Conservation (phyloP, 768 basidiomycete species). For the Asterophora lycoperdoides region DNA sequence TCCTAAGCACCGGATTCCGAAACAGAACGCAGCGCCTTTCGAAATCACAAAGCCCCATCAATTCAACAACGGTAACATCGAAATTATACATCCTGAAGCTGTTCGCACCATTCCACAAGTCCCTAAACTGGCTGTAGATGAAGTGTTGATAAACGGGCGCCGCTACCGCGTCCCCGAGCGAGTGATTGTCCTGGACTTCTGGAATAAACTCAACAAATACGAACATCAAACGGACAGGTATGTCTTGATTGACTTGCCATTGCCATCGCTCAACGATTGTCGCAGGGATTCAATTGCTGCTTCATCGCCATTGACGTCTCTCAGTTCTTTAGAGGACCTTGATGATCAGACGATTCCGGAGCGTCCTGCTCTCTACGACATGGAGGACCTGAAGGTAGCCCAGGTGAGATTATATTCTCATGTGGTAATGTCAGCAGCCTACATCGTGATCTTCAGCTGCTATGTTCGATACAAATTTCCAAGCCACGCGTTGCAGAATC, state of each 20-base stretch:
- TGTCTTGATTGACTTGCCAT: conserved; percentile 15
- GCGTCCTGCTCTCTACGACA: conserved; percentile 25
- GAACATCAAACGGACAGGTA: conserved; percentile 39
- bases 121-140: conserved; percentile 62
- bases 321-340: conserved; percentile 66
- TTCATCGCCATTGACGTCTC: conserved; percentile 69
- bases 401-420: conserved; percentile 35
- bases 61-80: conserved; percentile 90
- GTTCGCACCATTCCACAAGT: conserved; percentile 32
- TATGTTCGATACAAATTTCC: conserved; percentile 33
- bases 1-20: conserved; percentile 76
- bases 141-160: conserved; percentile 83
- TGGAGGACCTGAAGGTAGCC: conserved; percentile 55
- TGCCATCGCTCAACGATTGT: neutral
- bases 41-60: conserved; percentile 71
- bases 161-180: conserved; percentile 92
- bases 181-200: conserved; percentile 91
- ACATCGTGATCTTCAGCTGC: conserved; percentile 25
- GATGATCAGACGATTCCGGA: conserved; percentile 36
- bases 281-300: conserved; percentile 34
- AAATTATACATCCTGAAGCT: conserved; percentile 69
- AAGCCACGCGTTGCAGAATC: conserved; percentile 11
- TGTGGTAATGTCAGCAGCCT: neutral
- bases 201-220: conserved; percentile 69
- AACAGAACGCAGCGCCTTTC: conserved; percentile 60